phyloP scores from a whole-genome alignment of 306 rosid genomes.

The Trichosanthes cucumerina region DNA sequence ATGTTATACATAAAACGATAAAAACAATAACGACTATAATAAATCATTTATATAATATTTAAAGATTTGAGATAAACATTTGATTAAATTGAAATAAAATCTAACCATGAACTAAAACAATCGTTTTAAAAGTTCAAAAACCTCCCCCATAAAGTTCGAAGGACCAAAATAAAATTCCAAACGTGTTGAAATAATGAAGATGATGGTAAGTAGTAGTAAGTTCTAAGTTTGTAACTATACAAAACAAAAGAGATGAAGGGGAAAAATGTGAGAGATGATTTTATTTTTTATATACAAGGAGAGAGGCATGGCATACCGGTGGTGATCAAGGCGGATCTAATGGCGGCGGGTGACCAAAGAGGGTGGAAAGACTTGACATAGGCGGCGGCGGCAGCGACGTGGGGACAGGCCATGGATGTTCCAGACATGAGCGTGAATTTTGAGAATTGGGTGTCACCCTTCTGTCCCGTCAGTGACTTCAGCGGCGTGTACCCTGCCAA shows the following conservation, averaged over 20 bases:
- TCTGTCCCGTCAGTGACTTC: constrained; percentile 52
- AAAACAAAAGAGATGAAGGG: too few species aligned
- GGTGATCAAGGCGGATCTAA: constrained; percentile 51
- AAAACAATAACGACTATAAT: too few species aligned
- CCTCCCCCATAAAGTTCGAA: too few species aligned
- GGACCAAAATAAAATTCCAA: neutral
- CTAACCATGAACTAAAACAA: too few species aligned
- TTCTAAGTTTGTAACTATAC: too few species aligned
- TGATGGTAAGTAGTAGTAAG: too few species aligned
- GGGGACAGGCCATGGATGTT: constrained; percentile 97
- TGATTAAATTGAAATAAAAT: too few species aligned
- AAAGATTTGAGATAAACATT: too few species aligned
- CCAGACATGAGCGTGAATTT: constrained; percentile 76
- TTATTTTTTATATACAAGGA: neutral
- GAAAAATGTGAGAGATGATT: too few species aligned
- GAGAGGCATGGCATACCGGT: constrained; percentile 32
- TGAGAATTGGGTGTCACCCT: constrained; percentile 72
- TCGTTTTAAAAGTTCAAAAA: too few species aligned
- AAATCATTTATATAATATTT: too few species aligned
- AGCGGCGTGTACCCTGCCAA: constrained; percentile 65
- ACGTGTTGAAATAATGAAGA: neutral
- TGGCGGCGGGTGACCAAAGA: neutral
- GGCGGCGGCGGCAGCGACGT: constrained; percentile 77
- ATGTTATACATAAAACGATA: too few species aligned
- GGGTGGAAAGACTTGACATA: constrained; percentile 72